Base-by-base conservation (phyloP, 371 early-diverging fungal genomes). In the Mortierella sp. region DNA sequence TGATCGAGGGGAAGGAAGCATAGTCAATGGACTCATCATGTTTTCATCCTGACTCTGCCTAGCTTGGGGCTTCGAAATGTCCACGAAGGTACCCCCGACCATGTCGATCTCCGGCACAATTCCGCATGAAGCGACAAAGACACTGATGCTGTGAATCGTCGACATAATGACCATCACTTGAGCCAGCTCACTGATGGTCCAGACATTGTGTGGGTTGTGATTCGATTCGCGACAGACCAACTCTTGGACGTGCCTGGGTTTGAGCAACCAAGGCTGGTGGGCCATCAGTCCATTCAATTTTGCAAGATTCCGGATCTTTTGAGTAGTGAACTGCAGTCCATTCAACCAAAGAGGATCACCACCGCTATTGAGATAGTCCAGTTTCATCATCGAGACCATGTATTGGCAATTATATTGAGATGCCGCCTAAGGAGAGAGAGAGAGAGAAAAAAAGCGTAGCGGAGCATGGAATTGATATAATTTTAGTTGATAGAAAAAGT, bases 71-170 rank as follows among this genome's bases (percentile, higher is more conserved):
- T 61, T 74, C 47, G 74, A 21, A 10, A 74, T 40, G 47, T 79
- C 80, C 11, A 79, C 82, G 67, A 76, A 69, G 15, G 82, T 77
- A 8, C 92, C 92, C 38, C 92, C 91, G 8, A 85, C 85, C 87
- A 88, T 88, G 61, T 92, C 92, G 43, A 90, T 74, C 67, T 92
- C 92, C 0, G 92, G 92, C 1, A 88, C 86, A 33, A 92, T 88
- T 21, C 91, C 92, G 55, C 90, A 91, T 7, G 90, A 87, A 8
- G 92, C 76, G 10, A 87, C 89, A 80, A 90, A 88, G 64, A 88
- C 86, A 63, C 88, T 88, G 43, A 90, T 79, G n/a, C 90, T 86
- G 67, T 92, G 86, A 57, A 88, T 84, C 1, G 90, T 89, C 28
- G 88, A 72, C 13, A 91, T 73, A 16, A 92, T 81, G 55, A 89